Percentiles rank a stretch among this genome's conserved stretches.
Conservation (phyloP, 2,329 filamentous ascomycete species). For the Microsporum audouinii region DNA sequence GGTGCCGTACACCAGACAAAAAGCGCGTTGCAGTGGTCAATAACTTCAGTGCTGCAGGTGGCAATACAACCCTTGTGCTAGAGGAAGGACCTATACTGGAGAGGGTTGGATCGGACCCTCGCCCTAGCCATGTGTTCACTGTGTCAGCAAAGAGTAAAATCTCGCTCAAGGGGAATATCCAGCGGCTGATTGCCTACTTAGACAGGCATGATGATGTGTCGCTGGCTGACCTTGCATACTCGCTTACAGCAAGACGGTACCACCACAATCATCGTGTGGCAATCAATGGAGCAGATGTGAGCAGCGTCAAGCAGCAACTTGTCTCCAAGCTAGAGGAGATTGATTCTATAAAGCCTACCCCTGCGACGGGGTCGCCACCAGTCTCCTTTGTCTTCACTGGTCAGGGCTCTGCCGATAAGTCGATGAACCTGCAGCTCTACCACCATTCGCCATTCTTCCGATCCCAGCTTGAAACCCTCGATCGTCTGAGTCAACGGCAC, state of each 20-base stretch:
- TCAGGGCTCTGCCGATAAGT: slow-evolving; percentile 9
- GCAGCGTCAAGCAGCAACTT: slow-evolving; percentile 13
- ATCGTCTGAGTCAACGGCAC: slow-evolving; percentile 22
- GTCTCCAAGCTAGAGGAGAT: not conserved
- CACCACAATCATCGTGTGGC: slow-evolving; percentile 35
- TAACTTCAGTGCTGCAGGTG: slow-evolving; percentile 60
- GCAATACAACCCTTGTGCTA: slow-evolving; percentile 46
- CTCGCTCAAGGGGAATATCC: slow-evolving; percentile 41
- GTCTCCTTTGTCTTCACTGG: slow-evolving; percentile 14
- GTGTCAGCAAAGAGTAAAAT: slow-evolving; percentile 43
- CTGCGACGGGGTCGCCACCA: not conserved
- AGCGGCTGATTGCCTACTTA: slow-evolving; percentile 43
- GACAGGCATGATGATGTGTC: slow-evolving; percentile 38
- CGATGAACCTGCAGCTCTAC: slow-evolving; percentile 22
- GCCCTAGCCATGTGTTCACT: slow-evolving; percentile 43
- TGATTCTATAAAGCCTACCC: slow-evolving; percentile 14
- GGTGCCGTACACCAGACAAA: slow-evolving; percentile 29
- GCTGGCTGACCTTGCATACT: slow-evolving; percentile 48
- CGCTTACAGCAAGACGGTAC: slow-evolving; percentile 51
- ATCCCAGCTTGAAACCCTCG: slow-evolving; percentile 21
- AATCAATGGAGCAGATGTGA: slow-evolving; percentile 15
- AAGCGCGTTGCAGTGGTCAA: slow-evolving; percentile 41
- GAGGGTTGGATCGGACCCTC: slow-evolving; percentile 22
- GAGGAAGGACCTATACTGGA: slow-evolving; percentile 22
- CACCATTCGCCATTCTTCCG: slow-evolving; percentile 20